Evolutionary conservation across 2,329 filamentous ascomycete species (phyloP).

Genomic region (Cyphellophora attinorum): DNA sequence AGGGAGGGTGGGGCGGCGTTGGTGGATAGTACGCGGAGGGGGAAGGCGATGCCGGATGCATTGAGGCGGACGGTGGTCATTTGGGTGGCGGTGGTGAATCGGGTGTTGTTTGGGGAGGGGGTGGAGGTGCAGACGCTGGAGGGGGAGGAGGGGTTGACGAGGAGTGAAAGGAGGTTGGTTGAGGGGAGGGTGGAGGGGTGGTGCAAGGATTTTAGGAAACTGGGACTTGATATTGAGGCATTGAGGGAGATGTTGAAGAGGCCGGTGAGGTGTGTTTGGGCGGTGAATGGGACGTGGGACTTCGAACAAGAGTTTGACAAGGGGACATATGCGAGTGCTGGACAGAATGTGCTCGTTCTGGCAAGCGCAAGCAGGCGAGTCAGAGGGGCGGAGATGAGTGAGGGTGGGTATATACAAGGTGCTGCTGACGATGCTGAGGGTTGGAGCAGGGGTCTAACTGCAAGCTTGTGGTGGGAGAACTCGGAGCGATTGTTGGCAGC

Average conservation of each 20-base stretch:
- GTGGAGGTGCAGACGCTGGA: conserved; percentile 2
- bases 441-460: conserved; percentile 75
- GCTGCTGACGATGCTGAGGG: conserved; percentile 92
- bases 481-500: conserved; percentile 49
- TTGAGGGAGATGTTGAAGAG: conserved; percentile 7
- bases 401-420: conserved; percentile 80
- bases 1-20: conserved; percentile 55
- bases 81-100: conserved; percentile 84
- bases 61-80: conserved; percentile 88
- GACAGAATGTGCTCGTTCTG: conserved; percentile 58
- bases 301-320: too few relatives aligned
- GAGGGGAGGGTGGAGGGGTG: conserved; percentile 49
- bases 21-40: conserved; percentile 84
- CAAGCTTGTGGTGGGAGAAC: conserved; percentile 70
- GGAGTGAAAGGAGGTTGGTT: conserved; percentile 74
- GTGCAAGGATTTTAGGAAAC: conserved; percentile 38
- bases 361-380: conserved; percentile 75
- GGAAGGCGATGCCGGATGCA: conserved; percentile 91
- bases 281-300: conserved; percentile 8
- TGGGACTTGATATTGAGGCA: conserved; percentile 7
- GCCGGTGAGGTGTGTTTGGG: conserved; percentile 15
- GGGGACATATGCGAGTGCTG: too few relatives aligned
- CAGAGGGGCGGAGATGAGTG: conserved; percentile 56
- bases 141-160: conserved; percentile 40
- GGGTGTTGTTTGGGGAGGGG: conserved; percentile 51